phyloP scores from a whole-genome alignment of 192 early-diverging fungal species.

The Coemansia asiatica region DNA sequence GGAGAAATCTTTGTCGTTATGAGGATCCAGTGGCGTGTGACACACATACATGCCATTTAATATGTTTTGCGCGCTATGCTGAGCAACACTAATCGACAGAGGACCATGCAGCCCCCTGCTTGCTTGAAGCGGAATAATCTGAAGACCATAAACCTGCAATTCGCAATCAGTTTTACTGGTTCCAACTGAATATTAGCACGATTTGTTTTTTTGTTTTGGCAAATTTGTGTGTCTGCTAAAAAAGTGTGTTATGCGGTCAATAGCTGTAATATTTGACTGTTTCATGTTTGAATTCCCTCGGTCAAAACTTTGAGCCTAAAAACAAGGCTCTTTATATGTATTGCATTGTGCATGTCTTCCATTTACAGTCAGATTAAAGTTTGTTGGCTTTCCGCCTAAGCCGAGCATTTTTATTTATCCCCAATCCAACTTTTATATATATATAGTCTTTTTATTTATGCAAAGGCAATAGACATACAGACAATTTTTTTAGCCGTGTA shows the following conservation, averaged over 20 bases:
- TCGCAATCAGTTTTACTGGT: neutral
- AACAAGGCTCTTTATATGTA: too few species aligned
- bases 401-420: too few species aligned
- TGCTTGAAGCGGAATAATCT: neutral
- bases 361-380: neutral
- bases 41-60: neutral
- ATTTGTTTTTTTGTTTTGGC: too few species aligned
- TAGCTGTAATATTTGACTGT: too few species aligned
- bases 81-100: too few species aligned
- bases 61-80: neutral
- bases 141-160: neutral
- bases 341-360: neutral
- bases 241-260: too few species aligned
- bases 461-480: neutral
- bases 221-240: neutral
- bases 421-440: too few species aligned
- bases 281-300: too few species aligned
- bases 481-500: neutral
- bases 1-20: neutral
- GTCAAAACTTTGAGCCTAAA: too few species aligned
- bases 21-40: neutral
- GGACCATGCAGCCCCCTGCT: neutral
- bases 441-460: neutral
- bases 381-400: too few species aligned
- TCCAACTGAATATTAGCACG: neutral